Evolutionary conservation across 2,329 filamentous ascomycete species (phyloP), one percentile per base, ranked within the genome.

Genomic region (Chrysosporium keratinophilum): DNA sequence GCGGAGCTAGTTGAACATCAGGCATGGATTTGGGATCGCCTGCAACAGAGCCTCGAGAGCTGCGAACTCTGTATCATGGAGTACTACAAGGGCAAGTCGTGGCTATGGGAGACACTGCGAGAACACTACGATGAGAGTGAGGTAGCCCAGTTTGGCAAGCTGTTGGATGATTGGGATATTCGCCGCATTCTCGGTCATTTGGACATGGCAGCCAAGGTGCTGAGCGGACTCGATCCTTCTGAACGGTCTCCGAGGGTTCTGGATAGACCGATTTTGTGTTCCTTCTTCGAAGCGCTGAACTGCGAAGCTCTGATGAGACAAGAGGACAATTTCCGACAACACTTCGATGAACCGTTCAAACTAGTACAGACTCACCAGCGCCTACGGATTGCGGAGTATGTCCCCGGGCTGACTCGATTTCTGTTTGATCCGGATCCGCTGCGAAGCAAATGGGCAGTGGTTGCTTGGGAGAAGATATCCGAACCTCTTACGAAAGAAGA

Each of bases 281-380:
- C 88, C 10, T 80, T 97, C 31, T 95, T 94, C 62, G 91, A 97
- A 67, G 84, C 86, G 0, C 73, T 97, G 50, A 95, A 89, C 67
- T 95, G 86, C 67, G 81, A 89, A 60, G 78, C 85, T 0, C 88
- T 94, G 65, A 75, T 96, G 57, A 69, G 72, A 19, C 74, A 78
- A 58, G 77, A 80, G 53, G 68, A 71, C 15, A 68, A 77, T 17
- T 67, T 84, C 19, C 65, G 70, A 53, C 62, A 73, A 28, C 77
- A 83, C 59, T 95, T 97, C 65, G 86, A 95, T 65, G 81, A 78
- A 60, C 88, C 94, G 10, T 96, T 97, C 67, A 77, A 81, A 60
- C 78, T 88, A 19, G 82, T 94, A 1, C 87, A 91, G 67, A 81
- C 81, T 12, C 90, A 84, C 63, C 88, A 81, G 61, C 81, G 82